Conservation (phyloP, 495 filamentous ascomycete species). For the Aspergillus sparsus region DNA sequence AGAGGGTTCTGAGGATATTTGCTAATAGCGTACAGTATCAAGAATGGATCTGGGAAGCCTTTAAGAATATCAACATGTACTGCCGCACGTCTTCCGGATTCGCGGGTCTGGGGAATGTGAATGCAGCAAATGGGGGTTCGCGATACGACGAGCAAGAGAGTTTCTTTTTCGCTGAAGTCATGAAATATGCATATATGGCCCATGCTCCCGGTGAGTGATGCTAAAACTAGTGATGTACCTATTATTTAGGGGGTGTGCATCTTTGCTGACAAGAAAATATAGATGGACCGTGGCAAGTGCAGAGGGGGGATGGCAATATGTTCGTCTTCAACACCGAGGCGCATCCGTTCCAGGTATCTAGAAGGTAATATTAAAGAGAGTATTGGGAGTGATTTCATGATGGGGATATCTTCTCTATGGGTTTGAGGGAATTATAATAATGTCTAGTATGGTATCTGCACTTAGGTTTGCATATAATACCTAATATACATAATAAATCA, state of each 20-base stretch:
- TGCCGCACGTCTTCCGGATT: constrained; percentile 67
- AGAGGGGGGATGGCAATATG: constrained; percentile 55
- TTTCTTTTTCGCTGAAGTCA: constrained; percentile 86
- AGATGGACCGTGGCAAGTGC: constrained; percentile 68
- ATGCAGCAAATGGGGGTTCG: constrained; percentile 58
- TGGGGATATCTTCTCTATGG: too few species aligned
- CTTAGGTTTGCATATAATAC: neutral
- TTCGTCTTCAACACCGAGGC: constrained; percentile 88
- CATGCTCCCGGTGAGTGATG: constrained; percentile 18
- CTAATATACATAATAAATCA: too few species aligned
- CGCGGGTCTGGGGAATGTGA: constrained; percentile 66
- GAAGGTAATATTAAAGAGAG: neutral
- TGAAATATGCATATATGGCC: constrained; percentile 83
- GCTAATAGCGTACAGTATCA: constrained; percentile 57
- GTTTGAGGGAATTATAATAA: too few species aligned
- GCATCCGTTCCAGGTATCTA: constrained; percentile 66
- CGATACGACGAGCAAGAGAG: constrained; percentile 77
- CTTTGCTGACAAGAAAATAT: constrained; percentile 8
- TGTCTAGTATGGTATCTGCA: neutral
- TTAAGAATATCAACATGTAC: constrained; percentile 66
- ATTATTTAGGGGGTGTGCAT: neutral
- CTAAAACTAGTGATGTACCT: too few species aligned
- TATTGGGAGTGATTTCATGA: too few species aligned
- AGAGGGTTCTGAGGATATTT: neutral
- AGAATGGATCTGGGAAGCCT: constrained; percentile 85